A percentile compares a stretch with the other conserved stretches of the same genome.
phyloP scores from a whole-genome alignment of 2,329 filamentous ascomycete genomes.

The Acarospora socialis region DNA sequence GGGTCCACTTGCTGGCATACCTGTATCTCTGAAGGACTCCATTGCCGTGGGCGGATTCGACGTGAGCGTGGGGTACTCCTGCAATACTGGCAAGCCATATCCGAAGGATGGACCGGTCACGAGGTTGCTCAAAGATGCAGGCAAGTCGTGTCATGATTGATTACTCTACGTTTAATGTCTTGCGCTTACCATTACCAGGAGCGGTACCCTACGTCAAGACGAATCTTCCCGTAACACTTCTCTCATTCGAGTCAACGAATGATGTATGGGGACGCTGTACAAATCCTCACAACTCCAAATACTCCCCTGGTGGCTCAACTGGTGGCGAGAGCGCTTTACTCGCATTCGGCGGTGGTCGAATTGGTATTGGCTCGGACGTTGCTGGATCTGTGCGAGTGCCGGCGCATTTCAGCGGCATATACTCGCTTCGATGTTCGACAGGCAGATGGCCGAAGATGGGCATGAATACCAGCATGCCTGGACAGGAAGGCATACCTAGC shows the following conservation, averaged over 20 bases:
- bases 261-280: slow-evolving; percentile 68
- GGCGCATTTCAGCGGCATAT: slow-evolving; percentile 81
- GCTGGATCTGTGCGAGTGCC: slow-evolving; percentile 77
- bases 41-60: slow-evolving; percentile 75
- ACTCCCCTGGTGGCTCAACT: slow-evolving; percentile 79
- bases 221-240: slow-evolving; percentile 69
- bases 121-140: slow-evolving; percentile 68
- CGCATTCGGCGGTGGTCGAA: slow-evolving; percentile 65
- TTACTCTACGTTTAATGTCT: slow-evolving; percentile 7
- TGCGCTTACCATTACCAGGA: slow-evolving; percentile 27
- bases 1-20: slow-evolving; percentile 74
- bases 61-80: slow-evolving; percentile 65
- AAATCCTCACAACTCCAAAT: slow-evolving; percentile 72
- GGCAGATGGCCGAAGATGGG: slow-evolving; percentile 74
- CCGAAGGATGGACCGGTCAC: slow-evolving; percentile 57
- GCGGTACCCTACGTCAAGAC: slow-evolving; percentile 90
- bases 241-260: slow-evolving; percentile 72
- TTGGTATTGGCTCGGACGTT: slow-evolving; percentile 83
- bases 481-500: slow-evolving; percentile 77
- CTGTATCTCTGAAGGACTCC: slow-evolving; percentile 67
- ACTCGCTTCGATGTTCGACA: slow-evolving; percentile 72
- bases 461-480: slow-evolving; percentile 75
- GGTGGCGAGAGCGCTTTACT: slow-evolving; percentile 73
- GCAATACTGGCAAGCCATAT: slow-evolving; percentile 53
- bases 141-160: slow-evolving; percentile 20